Evolutionary conservation across 192 early-diverging fungal species (phyloP).

Genomic region (Radiomyces spectabilis): DNA sequence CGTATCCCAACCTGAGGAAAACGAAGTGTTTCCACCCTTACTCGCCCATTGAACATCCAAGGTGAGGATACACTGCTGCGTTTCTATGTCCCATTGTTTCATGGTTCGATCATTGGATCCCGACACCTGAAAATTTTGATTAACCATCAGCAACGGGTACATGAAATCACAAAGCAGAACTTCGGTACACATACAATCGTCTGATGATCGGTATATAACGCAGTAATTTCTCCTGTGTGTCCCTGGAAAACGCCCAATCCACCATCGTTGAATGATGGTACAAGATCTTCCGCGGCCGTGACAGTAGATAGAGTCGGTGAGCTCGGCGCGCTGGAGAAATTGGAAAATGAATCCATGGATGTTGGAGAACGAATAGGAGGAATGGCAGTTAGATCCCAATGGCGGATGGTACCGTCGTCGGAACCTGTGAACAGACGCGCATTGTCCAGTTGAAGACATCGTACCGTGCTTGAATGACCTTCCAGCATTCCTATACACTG

Average conservation of each 20-base stretch:
- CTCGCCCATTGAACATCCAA: slow-evolving; percentile 68
- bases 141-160: no score
- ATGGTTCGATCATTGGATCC: slow-evolving; percentile 73
- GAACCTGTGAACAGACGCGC: slow-evolving; percentile 26
- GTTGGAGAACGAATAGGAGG: slow-evolving; percentile 1
- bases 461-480: slow-evolving; percentile 31
- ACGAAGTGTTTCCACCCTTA: not conserved
- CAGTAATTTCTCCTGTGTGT: slow-evolving; percentile 36
- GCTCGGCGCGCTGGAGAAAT: not conserved
- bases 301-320: slow-evolving; percentile 2
- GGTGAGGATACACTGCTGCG: slow-evolving; percentile 52
- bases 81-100: slow-evolving; percentile 70
- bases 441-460: slow-evolving; percentile 26
- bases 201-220: slow-evolving; percentile 44
- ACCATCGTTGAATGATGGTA: not conserved
- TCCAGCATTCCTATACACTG: slow-evolving; percentile 47
- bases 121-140: slow-evolving; percentile 40
- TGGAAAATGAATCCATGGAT: slow-evolving; percentile 8
- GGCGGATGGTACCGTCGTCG: slow-evolving; percentile 19
- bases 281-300: not conserved
- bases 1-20: not conserved
- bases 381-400: slow-evolving; percentile 22
- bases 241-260: slow-evolving; percentile 29
- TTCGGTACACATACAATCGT: no score
- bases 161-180: no score